Evolutionary conservation across 2,329 filamentous ascomycete species (phyloP), one percentile per base, ranked within the genome.

Genomic region (Paecilomyces dactylethromorphus): DNA sequence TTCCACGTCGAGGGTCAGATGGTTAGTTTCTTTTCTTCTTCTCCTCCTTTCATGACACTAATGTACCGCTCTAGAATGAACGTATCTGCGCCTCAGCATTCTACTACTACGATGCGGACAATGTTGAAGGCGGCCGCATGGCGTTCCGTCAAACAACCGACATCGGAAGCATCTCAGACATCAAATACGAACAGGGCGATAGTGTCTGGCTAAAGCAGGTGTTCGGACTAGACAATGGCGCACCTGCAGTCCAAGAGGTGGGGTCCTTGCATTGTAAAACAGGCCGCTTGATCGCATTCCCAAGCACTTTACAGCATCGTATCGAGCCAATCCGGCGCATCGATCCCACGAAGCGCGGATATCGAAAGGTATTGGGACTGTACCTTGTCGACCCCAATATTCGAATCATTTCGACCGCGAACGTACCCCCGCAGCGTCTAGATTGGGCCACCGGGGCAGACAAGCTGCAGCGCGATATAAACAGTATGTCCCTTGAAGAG

Each of bases 51-150:
- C 1, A 12, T 13, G 39, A 33, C 21, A 6, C 21, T 45, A 24
- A n/a, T 13, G 22, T 2, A 18, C 12, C 49, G 32, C 18, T 18
- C 26, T 51, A 76, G 71, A 88, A 89, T 64, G 86, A 89, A 69
- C 82, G 82, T 62, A 87, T 90, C 39, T 81, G 80, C 62, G 84
- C 84, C 0, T 85, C 84, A 0, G 82, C 85, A 0, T 73, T 89
- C 18, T 86, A 85, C 70, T 86, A 86, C 68, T 84, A 84, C 63
- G 82, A 86, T 60, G 74, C 69, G 53, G 79, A 85, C 0, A 90
- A 90, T 68, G 81, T 88, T 55, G 81, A 81, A 0, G 75, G 81
- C 1, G 78, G 76, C 53, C 66, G 64, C 3, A 75, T 88, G 4
- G 71, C 73, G 3, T 86, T 88, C 66, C 80, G 78, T 8, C 81